A percentile compares a stretch with the other conserved stretches of the same genome.
Evolutionary conservation across 306 rosid species (phyloP).

Genomic region (Vigna mungo): DNA sequence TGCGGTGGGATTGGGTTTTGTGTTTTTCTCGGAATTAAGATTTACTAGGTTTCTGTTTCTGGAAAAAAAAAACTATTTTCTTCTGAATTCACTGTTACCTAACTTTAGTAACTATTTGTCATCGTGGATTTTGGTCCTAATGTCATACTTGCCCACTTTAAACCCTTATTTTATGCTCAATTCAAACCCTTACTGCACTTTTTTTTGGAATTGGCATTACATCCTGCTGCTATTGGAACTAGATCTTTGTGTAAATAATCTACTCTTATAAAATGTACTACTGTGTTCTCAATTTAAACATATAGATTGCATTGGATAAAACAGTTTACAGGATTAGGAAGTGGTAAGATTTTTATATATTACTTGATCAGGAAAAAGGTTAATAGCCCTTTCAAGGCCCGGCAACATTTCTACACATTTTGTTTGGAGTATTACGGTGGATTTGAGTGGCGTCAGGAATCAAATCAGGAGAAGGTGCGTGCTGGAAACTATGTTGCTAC

Average conservation of each 20-base stretch:
- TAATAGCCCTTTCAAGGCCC: conserved; percentile 15
- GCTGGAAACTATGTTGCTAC: conserved; percentile 36
- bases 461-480: conserved; percentile 39
- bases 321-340: conserved; percentile 6
- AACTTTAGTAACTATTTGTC: not conserved
- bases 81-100: conserved; percentile 38
- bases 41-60: conserved; percentile 41
- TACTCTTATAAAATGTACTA: conserved; percentile 11
- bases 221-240: conserved; percentile 11
- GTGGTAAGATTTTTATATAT: not conserved
- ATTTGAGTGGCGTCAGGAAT: conserved; percentile 4
- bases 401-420: conserved; percentile 27
- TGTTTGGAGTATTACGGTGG: conserved; percentile 24
- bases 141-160: conserved; percentile 10
- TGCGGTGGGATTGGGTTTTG: conserved; percentile 12
- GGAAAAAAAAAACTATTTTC: not conserved
- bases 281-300: conserved; percentile 1
- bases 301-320: conserved; percentile 4
- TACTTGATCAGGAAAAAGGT: conserved; percentile 39
- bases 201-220: conserved; percentile 3
- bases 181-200: conserved; percentile 7
- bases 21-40: conserved; percentile 38
- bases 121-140: conserved; percentile 13
- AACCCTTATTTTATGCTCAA: conserved; percentile 22
- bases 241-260: conserved; percentile 17